phyloP scores from a whole-genome alignment of 306 rosid species.

The Gastrolobium villosum region DNA sequence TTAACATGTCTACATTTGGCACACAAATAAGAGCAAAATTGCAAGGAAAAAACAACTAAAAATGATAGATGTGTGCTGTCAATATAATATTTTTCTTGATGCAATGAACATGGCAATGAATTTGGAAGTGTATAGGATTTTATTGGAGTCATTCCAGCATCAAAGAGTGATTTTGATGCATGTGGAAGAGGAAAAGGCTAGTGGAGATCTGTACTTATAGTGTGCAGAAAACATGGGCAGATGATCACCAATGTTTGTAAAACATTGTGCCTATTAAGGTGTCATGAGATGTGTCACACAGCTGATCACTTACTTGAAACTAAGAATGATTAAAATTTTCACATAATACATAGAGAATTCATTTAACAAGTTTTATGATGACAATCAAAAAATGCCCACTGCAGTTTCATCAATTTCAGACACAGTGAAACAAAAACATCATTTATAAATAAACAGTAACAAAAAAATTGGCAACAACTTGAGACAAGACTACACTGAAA shows the following conservation, averaged over 20 bases:
- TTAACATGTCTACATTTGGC: slow-evolving; percentile 25
- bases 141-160: not conserved
- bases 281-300: slow-evolving; percentile 9
- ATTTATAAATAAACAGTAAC: not conserved
- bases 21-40: slow-evolving; percentile 28
- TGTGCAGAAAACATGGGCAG: slow-evolving; percentile 20
- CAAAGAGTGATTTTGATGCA: slow-evolving; percentile 12
- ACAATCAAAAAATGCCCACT: not conserved
- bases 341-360: slow-evolving; percentile 2
- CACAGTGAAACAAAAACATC: slow-evolving; percentile 2
- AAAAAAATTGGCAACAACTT: not conserved
- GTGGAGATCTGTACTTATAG: slow-evolving; percentile 1
- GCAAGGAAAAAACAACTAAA: not conserved
- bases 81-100: not conserved
- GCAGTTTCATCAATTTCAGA: slow-evolving; percentile 22
- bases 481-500: slow-evolving; percentile 9
- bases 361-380: not conserved
- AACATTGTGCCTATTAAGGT: not conserved
- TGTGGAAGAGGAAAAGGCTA: slow-evolving; percentile 5
- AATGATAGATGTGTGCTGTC: not conserved
- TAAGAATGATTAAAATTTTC: slow-evolving; percentile 3
- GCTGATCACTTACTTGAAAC: slow-evolving; percentile 15
- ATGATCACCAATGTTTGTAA: slow-evolving; percentile 17
- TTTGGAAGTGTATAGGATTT: not conserved
- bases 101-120: slow-evolving; percentile 18